phyloP scores from a whole-genome alignment of 768 basidiomycete genomes.

The Mycena albidolilacea region DNA sequence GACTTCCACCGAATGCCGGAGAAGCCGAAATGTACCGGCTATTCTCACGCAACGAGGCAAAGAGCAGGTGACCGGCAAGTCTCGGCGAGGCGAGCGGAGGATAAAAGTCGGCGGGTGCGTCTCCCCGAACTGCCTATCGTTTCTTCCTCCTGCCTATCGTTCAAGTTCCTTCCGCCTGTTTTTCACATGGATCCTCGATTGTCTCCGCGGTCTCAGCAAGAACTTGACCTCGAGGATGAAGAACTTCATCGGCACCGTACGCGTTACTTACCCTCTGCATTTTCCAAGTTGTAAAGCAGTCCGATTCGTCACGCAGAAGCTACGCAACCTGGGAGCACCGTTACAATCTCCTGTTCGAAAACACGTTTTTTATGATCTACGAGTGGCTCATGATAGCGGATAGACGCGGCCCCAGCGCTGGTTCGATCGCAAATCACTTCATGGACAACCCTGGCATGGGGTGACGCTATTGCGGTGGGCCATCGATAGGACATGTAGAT shows the following conservation, averaged over 20 bases:
- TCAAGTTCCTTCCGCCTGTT: too few species aligned
- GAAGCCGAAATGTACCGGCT: too few species aligned
- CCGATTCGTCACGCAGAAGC: not conserved
- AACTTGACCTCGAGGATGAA: not conserved
- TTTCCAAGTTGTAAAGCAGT: not conserved
- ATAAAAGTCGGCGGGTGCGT: too few species aligned
- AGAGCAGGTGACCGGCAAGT: too few species aligned
- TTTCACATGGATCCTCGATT: not conserved
- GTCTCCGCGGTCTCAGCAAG: not conserved
- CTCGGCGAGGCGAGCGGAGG: too few species aligned
- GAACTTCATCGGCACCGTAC: not conserved
- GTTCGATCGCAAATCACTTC: not conserved
- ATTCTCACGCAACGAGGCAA: too few species aligned
- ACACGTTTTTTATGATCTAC: not conserved
- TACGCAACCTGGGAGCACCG: not conserved
- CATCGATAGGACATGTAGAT: not conserved
- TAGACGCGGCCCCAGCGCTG: not conserved
- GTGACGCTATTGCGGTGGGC: not conserved
- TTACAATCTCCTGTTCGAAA: not conserved
- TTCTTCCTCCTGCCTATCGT: too few species aligned
- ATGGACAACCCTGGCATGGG: not conserved
- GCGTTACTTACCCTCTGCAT: not conserved
- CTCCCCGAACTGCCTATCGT: too few species aligned
- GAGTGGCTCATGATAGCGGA: not conserved
- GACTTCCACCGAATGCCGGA: too few species aligned